Evolutionary conservation across 352 stramenopile species (phyloP), one percentile per base, ranked within the genome.

Genomic region (Blastocystis sp.): DNA sequence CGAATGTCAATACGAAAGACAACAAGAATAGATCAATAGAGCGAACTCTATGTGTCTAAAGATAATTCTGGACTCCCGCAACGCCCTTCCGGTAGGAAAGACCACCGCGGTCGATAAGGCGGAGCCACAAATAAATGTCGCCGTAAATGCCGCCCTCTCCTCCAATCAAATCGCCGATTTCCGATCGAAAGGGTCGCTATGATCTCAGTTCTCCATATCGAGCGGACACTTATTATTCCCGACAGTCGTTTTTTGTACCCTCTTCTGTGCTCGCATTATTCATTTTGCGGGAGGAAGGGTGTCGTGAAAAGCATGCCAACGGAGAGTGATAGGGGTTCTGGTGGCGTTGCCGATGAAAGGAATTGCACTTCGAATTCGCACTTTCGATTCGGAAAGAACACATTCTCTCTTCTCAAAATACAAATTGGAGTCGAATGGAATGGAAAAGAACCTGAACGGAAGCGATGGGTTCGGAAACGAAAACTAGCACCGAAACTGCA

Each of bases 1-100:
- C 66, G 6, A 66, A 69, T 60, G 50, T 39, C 24, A 21, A 55
- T 70, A 62, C 39, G 31, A 66, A 85, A 85, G 41, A 85, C 45
- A 85, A 85, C 74, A 85, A 85, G 74, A 85, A 85, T 69, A 85
- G 74, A 85, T 70, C 65, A 26, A 59, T 67, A 69, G 74, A 69
- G 55, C 29, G 29, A 67, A 66, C 74, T 69, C 74, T 66, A 51
- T 85, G 74, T 85, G 24, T 70, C 55, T 69, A 55, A 59, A 85
- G 50, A 85, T 33, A 67, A 55, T 51, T 67, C 24, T 59, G 55
- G 4, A 85, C 31, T 69, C 55, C 66, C 37, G 50, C 41, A 67
- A 85, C 61, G 45, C 41, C 55, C 65, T 33, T 31, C 19, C 21
- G 55, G 74, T 85, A 66, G 21, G 70, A 85, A 85, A 85, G 59